These are phyloP conservation scores for Fraxinus cuspidata DNA, from an alignment of 257 asterid genomes.

Conservation along the genomic window DNA sequence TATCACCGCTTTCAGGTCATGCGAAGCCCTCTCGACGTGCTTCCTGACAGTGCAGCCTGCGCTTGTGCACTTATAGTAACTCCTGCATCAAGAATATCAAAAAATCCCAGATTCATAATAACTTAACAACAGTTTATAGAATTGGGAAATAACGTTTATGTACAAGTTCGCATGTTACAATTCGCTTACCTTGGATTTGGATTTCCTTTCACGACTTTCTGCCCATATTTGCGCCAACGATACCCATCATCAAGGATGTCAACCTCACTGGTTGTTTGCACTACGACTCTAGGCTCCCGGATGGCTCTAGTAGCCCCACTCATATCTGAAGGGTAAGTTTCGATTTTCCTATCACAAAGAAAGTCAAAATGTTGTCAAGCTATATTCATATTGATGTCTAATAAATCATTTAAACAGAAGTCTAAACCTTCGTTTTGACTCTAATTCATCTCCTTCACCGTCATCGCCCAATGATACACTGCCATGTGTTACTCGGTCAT, in stretches of 20 bases:
- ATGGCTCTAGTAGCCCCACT: conserved; percentile 52
- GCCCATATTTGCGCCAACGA: conserved; percentile 97
- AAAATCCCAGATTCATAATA: background rate
- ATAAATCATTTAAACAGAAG: conserved; percentile 3
- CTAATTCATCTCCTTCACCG: conserved; percentile 58
- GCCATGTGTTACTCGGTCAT: conserved; percentile 51
- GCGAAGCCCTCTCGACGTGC: conserved; percentile 90
- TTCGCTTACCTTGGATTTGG: conserved; percentile 88
- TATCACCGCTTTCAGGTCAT: conserved; percentile 73
- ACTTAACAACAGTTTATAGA: background rate
- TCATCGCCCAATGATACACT: conserved; percentile 47
- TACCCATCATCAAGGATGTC: conserved; percentile 92
- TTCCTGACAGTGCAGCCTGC: conserved; percentile 78
- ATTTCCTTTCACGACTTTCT: conserved; percentile 92
- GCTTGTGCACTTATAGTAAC: conserved; percentile 92
- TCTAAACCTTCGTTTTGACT: conserved; percentile 81
- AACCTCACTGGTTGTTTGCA: conserved; percentile 89
- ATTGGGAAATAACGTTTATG: background rate
- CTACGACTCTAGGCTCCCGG: conserved; percentile 88
- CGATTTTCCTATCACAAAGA: conserved; percentile 48
- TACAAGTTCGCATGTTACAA: background rate
- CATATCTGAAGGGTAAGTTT: conserved; percentile 46
- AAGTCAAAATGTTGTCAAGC: background rate
- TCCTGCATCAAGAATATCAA: conserved; percentile 47
- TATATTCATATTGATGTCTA: background rate